These are phyloP conservation scores for Globisporangium radiosum DNA, from an alignment of 352 stramenopile species.

Conservation along the genomic window DNA sequence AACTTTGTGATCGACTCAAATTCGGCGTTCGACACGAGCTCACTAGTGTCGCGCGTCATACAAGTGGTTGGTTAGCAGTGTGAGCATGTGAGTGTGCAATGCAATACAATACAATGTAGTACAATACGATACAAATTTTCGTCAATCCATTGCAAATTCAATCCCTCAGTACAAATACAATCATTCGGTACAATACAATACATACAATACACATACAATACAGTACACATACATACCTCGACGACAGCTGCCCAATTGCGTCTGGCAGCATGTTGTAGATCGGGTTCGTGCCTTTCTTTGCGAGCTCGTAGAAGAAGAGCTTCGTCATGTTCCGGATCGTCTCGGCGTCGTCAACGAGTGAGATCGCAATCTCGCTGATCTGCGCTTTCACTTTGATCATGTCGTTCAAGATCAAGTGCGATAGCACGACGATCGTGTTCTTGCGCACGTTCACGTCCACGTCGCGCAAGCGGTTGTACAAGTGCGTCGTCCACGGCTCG, in stretches of 20 bases:
- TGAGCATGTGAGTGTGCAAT: not conserved
- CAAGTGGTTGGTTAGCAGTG: not conserved
- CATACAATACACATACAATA: not conserved
- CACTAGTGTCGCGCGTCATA: slow-evolving; percentile 19
- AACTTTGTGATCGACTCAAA: slow-evolving; percentile 95
- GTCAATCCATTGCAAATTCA: too few relatives aligned
- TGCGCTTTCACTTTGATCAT: slow-evolving; percentile 99
- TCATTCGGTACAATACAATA: not conserved
- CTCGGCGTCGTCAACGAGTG: slow-evolving; percentile 90
- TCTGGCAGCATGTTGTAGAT: slow-evolving; percentile 99
- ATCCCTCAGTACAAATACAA: not conserved
- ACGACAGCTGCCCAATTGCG: slow-evolving; percentile 91
- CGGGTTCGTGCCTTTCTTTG: slow-evolving; percentile 94
- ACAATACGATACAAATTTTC: too few relatives aligned
- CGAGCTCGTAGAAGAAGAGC: slow-evolving; percentile 96
- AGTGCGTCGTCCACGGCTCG: slow-evolving; percentile 95
- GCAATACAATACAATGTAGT: not conserved
- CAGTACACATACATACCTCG: slow-evolving; percentile 27
- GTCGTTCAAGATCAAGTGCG: slow-evolving; percentile 98
- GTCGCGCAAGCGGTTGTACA: slow-evolving; percentile 94
- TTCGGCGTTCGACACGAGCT: slow-evolving; percentile 77
- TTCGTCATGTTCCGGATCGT: slow-evolving; percentile 91
- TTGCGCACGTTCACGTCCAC: slow-evolving; percentile 88
- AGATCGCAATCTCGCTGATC: slow-evolving; percentile 93
- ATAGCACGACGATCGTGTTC: slow-evolving; percentile 97